phyloP scores from a whole-genome alignment of 1,284 basidiomycete species.

The Ustilago esculenta region DNA sequence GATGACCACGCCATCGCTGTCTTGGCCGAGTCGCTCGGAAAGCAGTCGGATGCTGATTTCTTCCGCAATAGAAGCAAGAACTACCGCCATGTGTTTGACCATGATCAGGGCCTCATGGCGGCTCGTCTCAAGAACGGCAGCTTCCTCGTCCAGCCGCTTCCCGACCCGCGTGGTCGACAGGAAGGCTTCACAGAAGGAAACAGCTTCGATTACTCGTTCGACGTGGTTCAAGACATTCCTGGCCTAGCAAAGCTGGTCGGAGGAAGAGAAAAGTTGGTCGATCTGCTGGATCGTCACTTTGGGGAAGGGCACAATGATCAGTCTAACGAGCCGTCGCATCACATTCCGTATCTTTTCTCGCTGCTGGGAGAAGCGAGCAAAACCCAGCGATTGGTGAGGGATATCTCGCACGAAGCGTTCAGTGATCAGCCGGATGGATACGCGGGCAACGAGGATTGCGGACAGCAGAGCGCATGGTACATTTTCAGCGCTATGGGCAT shows the following conservation, averaged over 20 bases:
- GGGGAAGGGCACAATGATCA: conserved; percentile 83
- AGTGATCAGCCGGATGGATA: conserved; percentile 76
- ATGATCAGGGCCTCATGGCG: conserved; percentile 81
- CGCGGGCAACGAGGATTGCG: conserved; percentile 86
- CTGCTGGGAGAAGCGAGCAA: conserved; percentile 77
- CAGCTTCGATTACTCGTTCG: conserved; percentile 68
- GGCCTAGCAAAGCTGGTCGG: conserved; percentile 75
- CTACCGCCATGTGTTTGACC: conserved; percentile 76
- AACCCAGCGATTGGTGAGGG: conserved; percentile 76
- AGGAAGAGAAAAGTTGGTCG: conserved; percentile 75
- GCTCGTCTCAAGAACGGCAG: conserved; percentile 75
- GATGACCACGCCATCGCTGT: conserved; percentile 80
- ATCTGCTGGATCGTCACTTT: conserved; percentile 80
- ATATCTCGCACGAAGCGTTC: conserved; percentile 75
- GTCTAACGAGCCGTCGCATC: conserved; percentile 82
- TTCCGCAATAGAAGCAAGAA: conserved; percentile 73
- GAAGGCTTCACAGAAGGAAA: conserved; percentile 83
- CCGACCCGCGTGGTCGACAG: conserved; percentile 74
- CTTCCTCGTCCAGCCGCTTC: conserved; percentile 46
- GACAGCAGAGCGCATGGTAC: conserved; percentile 89
- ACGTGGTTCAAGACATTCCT: conserved; percentile 71
- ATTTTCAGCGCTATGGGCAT: conserved; percentile 80
- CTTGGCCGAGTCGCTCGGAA: conserved; percentile 73
- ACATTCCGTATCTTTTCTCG: conserved; percentile 83
- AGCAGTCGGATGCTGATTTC: conserved; percentile 71